phyloP scores from a whole-genome alignment of 73 alveolate species.

The Paramecium tetraurelia region DNA sequence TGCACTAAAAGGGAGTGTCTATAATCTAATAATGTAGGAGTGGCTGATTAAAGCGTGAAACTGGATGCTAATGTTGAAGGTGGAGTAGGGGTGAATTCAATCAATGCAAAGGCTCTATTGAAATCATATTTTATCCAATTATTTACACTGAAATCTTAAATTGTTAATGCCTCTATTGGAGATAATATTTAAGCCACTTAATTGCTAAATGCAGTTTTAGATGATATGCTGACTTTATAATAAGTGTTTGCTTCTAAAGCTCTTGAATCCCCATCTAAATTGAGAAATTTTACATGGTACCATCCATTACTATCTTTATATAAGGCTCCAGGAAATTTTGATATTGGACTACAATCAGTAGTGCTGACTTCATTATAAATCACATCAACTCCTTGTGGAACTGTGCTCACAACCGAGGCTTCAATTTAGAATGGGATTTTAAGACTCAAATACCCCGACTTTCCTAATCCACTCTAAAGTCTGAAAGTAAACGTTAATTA shows the following conservation, averaged over 20 bases:
- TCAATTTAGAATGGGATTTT: conserved; percentile 28
- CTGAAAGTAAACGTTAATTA: neutral
- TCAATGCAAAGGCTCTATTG: neutral
- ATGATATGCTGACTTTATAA: neutral
- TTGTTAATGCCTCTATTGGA: neutral
- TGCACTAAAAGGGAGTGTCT: neutral
- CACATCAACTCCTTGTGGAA: conserved; percentile 23
- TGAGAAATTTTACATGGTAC: conserved; percentile 26
- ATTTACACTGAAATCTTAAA: conserved; percentile 6
- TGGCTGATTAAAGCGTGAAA: neutral
- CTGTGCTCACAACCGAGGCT: neutral
- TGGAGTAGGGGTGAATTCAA: conserved; percentile 39
- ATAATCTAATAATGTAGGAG: conserved; percentile 26
- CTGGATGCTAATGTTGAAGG: neutral
- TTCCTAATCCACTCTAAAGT: conserved; percentile 16
- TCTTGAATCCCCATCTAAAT: conserved; percentile 9
- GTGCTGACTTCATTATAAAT: conserved; percentile 23
- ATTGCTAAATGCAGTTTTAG: neutral
- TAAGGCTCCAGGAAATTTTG: neutral
- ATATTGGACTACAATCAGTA: conserved; percentile 30
- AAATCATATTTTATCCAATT: conserved; percentile 11
- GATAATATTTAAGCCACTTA: neutral
- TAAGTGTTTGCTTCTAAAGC: neutral
- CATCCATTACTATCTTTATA: conserved; percentile 17
- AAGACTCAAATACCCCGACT: conserved; percentile 1